phyloP scores from a whole-genome alignment of 225 moss, liverwort and hornwort genomes.

The Asterella californica region DNA sequence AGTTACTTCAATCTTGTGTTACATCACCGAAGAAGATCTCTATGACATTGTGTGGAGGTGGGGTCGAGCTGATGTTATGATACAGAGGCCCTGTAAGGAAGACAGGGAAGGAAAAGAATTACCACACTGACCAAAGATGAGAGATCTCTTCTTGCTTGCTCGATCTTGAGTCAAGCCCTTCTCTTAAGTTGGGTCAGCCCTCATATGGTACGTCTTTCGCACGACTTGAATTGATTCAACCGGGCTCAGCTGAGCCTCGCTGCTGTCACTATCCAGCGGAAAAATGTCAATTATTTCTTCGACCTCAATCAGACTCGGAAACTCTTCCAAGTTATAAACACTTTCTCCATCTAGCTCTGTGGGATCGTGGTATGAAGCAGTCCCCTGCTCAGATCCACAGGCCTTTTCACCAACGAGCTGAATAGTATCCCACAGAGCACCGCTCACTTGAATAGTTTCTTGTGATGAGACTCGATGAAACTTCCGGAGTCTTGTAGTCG shows the following conservation, averaged over 20 bases:
- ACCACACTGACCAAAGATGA: slow-evolving; percentile 15
- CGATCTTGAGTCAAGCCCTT: slow-evolving; percentile 8
- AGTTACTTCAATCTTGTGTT: slow-evolving; percentile 8
- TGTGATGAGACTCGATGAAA: no score
- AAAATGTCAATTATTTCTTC: slow-evolving; percentile 31
- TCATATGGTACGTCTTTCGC: slow-evolving; percentile 19
- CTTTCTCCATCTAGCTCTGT: slow-evolving; percentile 38
- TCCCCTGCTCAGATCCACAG: not conserved
- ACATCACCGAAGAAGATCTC: slow-evolving; percentile 12
- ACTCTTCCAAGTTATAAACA: slow-evolving; percentile 42
- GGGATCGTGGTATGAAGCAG: slow-evolving; percentile 27
- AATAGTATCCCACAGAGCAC: no score
- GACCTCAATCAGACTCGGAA: slow-evolving; percentile 41
- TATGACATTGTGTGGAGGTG: slow-evolving; percentile 20
- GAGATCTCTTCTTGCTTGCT: slow-evolving; percentile 4
- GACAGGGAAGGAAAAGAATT: slow-evolving; percentile 12
- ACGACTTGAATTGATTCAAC: slow-evolving; percentile 8
- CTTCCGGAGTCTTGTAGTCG: no score
- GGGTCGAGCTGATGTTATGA: slow-evolving; percentile 21
- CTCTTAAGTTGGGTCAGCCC: slow-evolving; percentile 16
- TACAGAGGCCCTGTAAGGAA: slow-evolving; percentile 15
- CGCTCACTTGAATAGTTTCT: no score
- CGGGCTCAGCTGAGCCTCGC: slow-evolving; percentile 24
- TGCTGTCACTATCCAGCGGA: slow-evolving; percentile 23
- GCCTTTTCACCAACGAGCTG: no score